Evolutionary conservation across 371 early-diverging fungal genomes (phyloP).

Genomic region (Dichotomocladium elegans): DNA sequence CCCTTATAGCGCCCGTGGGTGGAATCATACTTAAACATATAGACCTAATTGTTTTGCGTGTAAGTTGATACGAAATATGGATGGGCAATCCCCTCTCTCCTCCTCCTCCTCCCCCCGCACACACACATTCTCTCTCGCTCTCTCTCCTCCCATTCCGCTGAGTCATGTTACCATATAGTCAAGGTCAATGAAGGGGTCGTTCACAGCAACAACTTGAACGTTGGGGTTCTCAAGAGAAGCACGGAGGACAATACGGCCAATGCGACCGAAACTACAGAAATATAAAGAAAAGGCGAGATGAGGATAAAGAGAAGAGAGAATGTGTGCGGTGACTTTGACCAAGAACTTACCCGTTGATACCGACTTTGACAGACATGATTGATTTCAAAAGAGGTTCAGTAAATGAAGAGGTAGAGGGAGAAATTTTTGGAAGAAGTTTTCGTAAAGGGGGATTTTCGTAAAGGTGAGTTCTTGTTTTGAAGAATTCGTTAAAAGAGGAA

Average conservation of each 20-base stretch:
- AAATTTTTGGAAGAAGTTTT: neutral
- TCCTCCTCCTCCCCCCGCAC: too few relatives aligned
- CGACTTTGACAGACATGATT: slow-evolving; percentile 32
- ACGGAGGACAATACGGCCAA: slow-evolving; percentile 98
- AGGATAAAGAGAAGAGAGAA: neutral
- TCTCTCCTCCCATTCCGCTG: neutral
- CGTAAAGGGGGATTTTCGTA: slow-evolving; percentile 1
- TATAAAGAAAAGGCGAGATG: neutral
- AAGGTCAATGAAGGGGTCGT: slow-evolving; percentile 97
- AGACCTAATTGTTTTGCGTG: too few relatives aligned
- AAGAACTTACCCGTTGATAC: slow-evolving; percentile 38
- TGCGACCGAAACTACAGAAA: slow-evolving; percentile 84
- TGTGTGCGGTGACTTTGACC: neutral
- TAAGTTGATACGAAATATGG: too few relatives aligned
- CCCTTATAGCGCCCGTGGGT: slow-evolving; percentile 95
- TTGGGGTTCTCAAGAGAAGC: slow-evolving; percentile 75
- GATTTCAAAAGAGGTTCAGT: neutral
- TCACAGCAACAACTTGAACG: slow-evolving; percentile 92
- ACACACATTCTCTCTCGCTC: too few relatives aligned
- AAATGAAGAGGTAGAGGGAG: neutral
- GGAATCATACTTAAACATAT: slow-evolving; percentile 98
- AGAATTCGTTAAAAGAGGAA: neutral
- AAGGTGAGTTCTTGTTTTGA: neutral
- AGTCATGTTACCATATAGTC: slow-evolving; percentile 86
- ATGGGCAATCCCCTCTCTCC: too few relatives aligned